Evolutionary conservation across 176 grass and related monocot species (phyloP), one percentile per base, ranked within the genome.

Genomic region (Ensete ventricosum): DNA sequence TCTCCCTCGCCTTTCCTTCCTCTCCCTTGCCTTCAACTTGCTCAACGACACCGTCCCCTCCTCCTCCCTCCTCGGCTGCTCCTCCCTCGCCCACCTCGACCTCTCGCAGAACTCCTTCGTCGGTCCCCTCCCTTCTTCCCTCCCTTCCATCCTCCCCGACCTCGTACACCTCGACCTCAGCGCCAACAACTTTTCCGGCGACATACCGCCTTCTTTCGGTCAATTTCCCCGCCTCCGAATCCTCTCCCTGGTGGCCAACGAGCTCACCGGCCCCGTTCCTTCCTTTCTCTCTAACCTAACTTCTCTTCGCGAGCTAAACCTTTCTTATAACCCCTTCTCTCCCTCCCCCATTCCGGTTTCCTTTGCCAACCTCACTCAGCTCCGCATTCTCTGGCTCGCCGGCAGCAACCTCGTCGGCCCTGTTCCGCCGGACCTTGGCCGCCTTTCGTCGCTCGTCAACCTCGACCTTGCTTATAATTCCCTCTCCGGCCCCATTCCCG

Each of bases 251-350:
- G 55, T 84, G 54, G 51, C 59, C 67, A 98, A 98, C 83, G 14
- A 69, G 50, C 59, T 98, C 53, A 73, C 84, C 53, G 86, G 88
- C 72, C 64, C 59, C 27, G 78, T 99, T 27, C 90, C 95, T 54
- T 57, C 78, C n/a, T 86, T 89, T 76, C 52, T 99, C 9, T 27
- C 78, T 50, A 85, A 89, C 23, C 13, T 99, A 62, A 53, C 82
- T 11, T 4, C 76, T 22, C 84, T 99, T 69, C 81, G 34, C 21
- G 78, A 86, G 43, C 83, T 94, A 62, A 71, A 76, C 2, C 82
- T 99, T 50, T 87, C 95, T 26, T 94, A 91, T 78, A 99, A 99
- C 80, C 22, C 72, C 7, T 91, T 99, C 67, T 50, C 78, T 7
- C 88, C 90, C 66, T 86, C 82, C 54, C 82, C 86, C 2, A 65